Base-by-base conservation (phyloP, 2,329 filamentous ascomycete genomes). In the Alternaria consortialis region DNA sequence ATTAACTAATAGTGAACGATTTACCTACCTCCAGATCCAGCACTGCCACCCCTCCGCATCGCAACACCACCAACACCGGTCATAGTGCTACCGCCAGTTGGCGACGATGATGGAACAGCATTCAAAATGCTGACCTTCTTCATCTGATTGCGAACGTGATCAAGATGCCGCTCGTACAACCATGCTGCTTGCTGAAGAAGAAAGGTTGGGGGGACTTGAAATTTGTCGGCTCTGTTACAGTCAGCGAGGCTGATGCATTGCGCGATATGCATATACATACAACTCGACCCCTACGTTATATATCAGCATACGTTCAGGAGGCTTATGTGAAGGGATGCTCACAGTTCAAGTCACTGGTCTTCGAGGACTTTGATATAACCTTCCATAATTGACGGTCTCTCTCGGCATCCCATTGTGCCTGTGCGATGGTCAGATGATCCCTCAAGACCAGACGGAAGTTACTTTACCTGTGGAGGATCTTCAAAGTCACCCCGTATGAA, bases 331-430 rank as follows among this genome's bases (percentile, higher is more conserved):
- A 43, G 53, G 6, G 11, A 13, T 50, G 60, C 72, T 77, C 83
- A 96, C 94, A 99, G 77, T 98, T 89, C 74, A 97, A 89, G 74
- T 97, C 91, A 58, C 85, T 86, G 53, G 89, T 91, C 75, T 93
- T 92, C 2, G 91, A 88, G 32, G 90, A 88, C 63, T 90, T 90
- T 0, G 93, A 97, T 6, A 98, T 86, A 53, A 97, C 88, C 77
- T 92, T 92, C 95, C 95, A 99, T 15, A 99, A 81, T 9, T 88
- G 88, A 61, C 92, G 91, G 74, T 98, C 95, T 78, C 97, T 98
- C 23, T 86, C 83, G 1, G 90, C 86, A 79, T 94, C 90, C 95
- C 95, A 99, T 78, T 93, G 88, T 56, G 95, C 89, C 93, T 96
- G 39, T 23, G 32, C n/a, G 34, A 56, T 66, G 36, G 58, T 63